Base-by-base conservation (phyloP, 208 protist genomes). In the Lotmaria passim region DNA sequence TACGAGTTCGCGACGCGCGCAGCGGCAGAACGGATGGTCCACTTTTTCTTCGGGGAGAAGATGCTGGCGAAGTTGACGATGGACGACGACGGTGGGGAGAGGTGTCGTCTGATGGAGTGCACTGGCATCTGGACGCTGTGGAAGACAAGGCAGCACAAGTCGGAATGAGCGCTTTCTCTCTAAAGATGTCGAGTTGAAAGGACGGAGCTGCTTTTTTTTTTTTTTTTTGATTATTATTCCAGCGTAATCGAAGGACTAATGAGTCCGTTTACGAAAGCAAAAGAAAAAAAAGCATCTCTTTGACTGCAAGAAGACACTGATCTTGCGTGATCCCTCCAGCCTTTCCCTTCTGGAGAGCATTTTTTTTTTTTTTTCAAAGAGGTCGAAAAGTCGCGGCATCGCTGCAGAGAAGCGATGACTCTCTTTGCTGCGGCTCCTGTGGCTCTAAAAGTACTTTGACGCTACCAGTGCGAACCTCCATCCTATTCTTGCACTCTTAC, bases 41-140 rank as follows among this genome's bases (percentile, higher is more conserved):
- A 78, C 24, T 96, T 96, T 66, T 96, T 96, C 71, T 96, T 93
- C 75, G 90, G 87, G 1, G 69, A 44, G 17, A 70, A 59, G 64
- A 70, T 81, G 68, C 55, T 72, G 48, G 10, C 51, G 43, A 70
- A 51, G 46, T 17, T 75, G 47, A 70, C 48, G 52, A 56, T 55
- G 36, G 48, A 72, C 26, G 46, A 36, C 1, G 41, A 53, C 15
- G 50, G 33, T 0, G 69, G 24, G n/a, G n/a, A n/a, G 43, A 5
- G 33, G 46, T 68, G 52, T 41, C 73, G 75, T 50, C 62, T 93
- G 26, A 78, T 83, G 65, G 90, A 95, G 79, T 95, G 90, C 70
- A 93, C 90, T 0, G 90, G 87, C 12, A 86, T 95, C 30, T 95
- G 90, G 90, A 90, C 78, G 0, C 43, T 81, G 34, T 93, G 90